Evolutionary conservation across 108 stramenopile genomes (phyloP).

Genomic region (Fistulifera solaris): DNA sequence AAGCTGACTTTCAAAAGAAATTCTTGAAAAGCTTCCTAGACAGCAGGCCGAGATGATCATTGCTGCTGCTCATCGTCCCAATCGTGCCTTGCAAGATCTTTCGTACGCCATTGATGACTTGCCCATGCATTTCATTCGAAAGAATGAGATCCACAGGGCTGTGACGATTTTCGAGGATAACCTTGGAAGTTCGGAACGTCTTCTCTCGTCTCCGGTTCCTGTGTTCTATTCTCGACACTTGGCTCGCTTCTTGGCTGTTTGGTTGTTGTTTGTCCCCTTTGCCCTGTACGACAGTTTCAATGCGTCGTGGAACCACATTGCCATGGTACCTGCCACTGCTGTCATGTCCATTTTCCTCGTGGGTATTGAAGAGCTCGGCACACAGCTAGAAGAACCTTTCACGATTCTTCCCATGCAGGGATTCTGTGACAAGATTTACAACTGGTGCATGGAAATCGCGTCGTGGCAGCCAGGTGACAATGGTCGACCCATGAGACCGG

Average conservation of each 20-base stretch:
- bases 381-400: slow-evolving; percentile 82
- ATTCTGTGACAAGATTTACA: slow-evolving; percentile 66
- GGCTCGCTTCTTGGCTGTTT: slow-evolving; percentile 66
- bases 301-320: slow-evolving; percentile 64
- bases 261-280: slow-evolving; percentile 66
- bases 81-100: slow-evolving; percentile 62
- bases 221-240: slow-evolving; percentile 67
- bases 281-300: slow-evolving; percentile 64
- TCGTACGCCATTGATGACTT: slow-evolving; percentile 61
- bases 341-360: slow-evolving; percentile 56
- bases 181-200: slow-evolving; percentile 48
- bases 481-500: slow-evolving; percentile 9
- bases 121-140: slow-evolving; percentile 70
- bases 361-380: slow-evolving; percentile 80
- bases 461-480: slow-evolving; percentile 39
- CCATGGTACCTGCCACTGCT: slow-evolving; percentile 59
- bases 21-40: slow-evolving; percentile 39
- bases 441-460: slow-evolving; percentile 44
- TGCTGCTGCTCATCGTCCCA: slow-evolving; percentile 58
- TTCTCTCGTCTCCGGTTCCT: slow-evolving; percentile 61
- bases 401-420: slow-evolving; percentile 75
- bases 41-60: slow-evolving; percentile 52
- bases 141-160: slow-evolving; percentile 56
- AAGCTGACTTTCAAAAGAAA: slow-evolving; percentile 37
- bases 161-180: slow-evolving; percentile 69